phyloP scores from a whole-genome alignment of 371 early-diverging fungal genomes.

The Haplosporangium sp. region DNA sequence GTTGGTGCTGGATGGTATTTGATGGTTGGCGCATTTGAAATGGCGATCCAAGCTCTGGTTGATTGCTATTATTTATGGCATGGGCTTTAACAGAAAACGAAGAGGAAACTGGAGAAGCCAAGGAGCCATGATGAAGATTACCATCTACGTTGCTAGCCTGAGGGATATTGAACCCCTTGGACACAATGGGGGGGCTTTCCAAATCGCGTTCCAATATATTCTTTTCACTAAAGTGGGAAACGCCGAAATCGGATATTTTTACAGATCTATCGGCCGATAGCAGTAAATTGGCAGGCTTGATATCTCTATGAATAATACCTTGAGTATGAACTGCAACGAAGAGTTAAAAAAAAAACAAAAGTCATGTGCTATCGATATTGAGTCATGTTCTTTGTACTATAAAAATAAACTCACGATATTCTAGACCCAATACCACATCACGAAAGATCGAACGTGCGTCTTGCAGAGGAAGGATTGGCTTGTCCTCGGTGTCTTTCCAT shows the following conservation, averaged over 20 bases:
- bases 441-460: constrained; percentile 87
- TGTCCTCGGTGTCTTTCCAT: constrained; percentile 82
- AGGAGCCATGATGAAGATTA: constrained; percentile 25
- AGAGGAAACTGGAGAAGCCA: constrained; percentile 26
- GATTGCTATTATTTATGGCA: background rate
- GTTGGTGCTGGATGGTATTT: constrained; percentile 39
- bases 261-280: constrained; percentile 74
- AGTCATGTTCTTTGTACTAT: background rate
- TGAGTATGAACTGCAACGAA: constrained; percentile 79
- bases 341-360: too few species aligned
- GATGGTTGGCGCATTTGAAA: constrained; percentile 17
- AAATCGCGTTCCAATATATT: constrained; percentile 47
- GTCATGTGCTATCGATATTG: background rate
- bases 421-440: constrained; percentile 91
- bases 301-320: constrained; percentile 94
- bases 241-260: constrained; percentile 95
- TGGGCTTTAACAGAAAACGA: constrained; percentile 2
- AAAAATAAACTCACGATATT: constrained; percentile 74
- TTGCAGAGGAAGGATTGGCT: constrained; percentile 73
- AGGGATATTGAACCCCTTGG: constrained; percentile 20
- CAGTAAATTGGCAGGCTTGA: constrained; percentile 95
- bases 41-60: constrained; percentile 40
- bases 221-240: constrained; percentile 73
- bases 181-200: constrained; percentile 21
- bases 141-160: constrained; percentile 1